phyloP scores from a whole-genome alignment of 73 alveolate genomes.

The Paramecium tetraurelia region DNA sequence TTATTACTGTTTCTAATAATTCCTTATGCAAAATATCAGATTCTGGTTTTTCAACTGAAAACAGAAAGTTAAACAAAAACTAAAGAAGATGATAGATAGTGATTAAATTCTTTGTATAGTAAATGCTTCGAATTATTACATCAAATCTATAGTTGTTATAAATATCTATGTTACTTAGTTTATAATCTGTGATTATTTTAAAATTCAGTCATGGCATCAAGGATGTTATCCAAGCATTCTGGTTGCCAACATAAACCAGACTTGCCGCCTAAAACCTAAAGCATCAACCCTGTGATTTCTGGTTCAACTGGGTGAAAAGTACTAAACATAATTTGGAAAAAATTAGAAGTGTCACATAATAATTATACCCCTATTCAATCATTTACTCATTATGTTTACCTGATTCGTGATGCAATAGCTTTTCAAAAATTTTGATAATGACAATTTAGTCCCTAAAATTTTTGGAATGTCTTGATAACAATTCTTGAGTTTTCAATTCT shows the following conservation, averaged over 20 bases:
- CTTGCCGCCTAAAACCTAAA: slow-evolving; percentile 1
- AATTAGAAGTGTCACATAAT: slow-evolving; percentile 1
- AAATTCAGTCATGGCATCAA: slow-evolving; percentile 29
- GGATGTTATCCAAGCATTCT: not conserved
- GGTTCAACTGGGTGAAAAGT: slow-evolving; percentile 33
- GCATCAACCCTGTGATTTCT: slow-evolving; percentile 16
- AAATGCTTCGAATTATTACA: not conserved
- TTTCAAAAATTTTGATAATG: not conserved
- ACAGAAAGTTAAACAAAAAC: not conserved
- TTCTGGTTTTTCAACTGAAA: not conserved
- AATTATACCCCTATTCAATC: not conserved
- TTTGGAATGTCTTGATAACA: slow-evolving; percentile 4
- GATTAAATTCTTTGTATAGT: not conserved
- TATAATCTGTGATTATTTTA: not conserved
- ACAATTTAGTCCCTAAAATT: slow-evolving; percentile 1
- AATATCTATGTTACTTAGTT: not conserved
- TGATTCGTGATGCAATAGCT: not conserved
- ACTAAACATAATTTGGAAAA: slow-evolving; percentile 4
- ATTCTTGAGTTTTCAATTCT: slow-evolving; percentile 10
- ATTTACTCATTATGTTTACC: not conserved
- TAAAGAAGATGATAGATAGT: slow-evolving; percentile 4
- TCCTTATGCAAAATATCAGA: not conserved
- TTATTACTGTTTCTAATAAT: not conserved
- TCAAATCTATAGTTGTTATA: not conserved
- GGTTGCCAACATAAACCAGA: slow-evolving; percentile 27